Evolutionary conservation across 352 stramenopile genomes (phyloP), one percentile per base, ranked within the genome.

Genomic region (Pythium utonaiense): DNA sequence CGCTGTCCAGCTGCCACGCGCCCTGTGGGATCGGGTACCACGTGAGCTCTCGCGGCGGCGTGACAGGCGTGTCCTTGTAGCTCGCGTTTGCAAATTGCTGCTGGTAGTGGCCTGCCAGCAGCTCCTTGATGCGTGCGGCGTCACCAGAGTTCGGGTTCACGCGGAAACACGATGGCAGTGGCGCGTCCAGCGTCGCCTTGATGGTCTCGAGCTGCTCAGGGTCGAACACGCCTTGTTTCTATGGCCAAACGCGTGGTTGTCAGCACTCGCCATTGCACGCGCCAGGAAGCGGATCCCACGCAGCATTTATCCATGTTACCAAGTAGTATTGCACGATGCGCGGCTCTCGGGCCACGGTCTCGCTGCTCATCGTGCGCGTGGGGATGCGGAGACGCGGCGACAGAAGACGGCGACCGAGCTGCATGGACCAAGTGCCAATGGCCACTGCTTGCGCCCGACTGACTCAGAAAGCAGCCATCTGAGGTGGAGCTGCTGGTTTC

Each of bases 1-100:
- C 83, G 48, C 81, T 85, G 55, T 88, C 77, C 31, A 93, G 57
- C 65, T 93, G 80, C 83, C 83, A 93, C 3, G 83, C 83, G 13
- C 69, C 77, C 52, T 87, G 64, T 9, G 49, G 56, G 30, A 74
- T 61, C 22, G 78, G 77, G 45, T 90, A 93, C 81, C 83, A 93
- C 24, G 62, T 24, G 19, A 93, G 67, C 50, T 81, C 66, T 5
- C 56, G 60, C 55, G 77, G 79, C 19, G 77, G 65, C 3, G 59
- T n/a, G 12, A 89, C 44, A 2, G 53, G n/a, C n/a, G 67, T 60
- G 40, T 63, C 69, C 22, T 81, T 56, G 31, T 70, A 49, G 13
- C 50, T 44, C n/a, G 69, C 67, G 28, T 53, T 64, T 3, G 70
- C 60, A 53, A 89, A 89, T 13, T 68, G 52, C 21, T 53, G 27